Conservation (phyloP, 495 filamentous ascomycete genomes). For the Ramalina intermedia region DNA sequence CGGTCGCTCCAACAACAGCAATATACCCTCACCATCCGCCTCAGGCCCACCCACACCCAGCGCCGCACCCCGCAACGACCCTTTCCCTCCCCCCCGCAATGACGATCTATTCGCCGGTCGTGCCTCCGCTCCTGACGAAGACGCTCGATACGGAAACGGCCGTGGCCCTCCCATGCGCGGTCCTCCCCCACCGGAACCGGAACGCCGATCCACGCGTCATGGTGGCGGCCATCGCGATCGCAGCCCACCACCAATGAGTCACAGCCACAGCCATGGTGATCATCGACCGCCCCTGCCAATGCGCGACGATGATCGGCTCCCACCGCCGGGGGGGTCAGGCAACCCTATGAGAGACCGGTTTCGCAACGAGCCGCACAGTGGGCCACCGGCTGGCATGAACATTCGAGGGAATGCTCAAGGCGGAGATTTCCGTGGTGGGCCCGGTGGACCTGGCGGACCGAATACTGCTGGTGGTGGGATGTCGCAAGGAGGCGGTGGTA, state of each 20-base stretch:
- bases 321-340: slow-evolving; percentile 4
- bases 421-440: slow-evolving; percentile 1
- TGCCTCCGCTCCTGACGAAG: slow-evolving; percentile 5
- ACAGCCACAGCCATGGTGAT: background rate
- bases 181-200: slow-evolving; percentile 6
- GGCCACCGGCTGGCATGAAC: slow-evolving; percentile 2
- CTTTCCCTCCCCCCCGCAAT: background rate
- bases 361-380: background rate
- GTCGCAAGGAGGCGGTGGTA: background rate
- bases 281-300: background rate
- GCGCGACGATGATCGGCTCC: slow-evolving; percentile 7
- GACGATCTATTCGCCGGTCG: slow-evolving; percentile 12
- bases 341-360: background rate
- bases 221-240: slow-evolving; percentile 6
- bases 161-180: slow-evolving; percentile 4
- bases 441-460: slow-evolving; percentile 1
- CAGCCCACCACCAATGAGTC: slow-evolving; percentile 1
- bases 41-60: slow-evolving; percentile 9
- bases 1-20: slow-evolving; percentile 13
- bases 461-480: slow-evolving; percentile 7
- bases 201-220: slow-evolving; percentile 11
- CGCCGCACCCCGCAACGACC: slow-evolving; percentile 1
- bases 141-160: slow-evolving; percentile 8
- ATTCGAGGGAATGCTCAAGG: slow-evolving; percentile 1
- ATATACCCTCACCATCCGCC: slow-evolving; percentile 6